These are phyloP conservation scores for Candida caryicola DNA, from an alignment of 805 yeast species.

Conservation along the genomic window DNA sequence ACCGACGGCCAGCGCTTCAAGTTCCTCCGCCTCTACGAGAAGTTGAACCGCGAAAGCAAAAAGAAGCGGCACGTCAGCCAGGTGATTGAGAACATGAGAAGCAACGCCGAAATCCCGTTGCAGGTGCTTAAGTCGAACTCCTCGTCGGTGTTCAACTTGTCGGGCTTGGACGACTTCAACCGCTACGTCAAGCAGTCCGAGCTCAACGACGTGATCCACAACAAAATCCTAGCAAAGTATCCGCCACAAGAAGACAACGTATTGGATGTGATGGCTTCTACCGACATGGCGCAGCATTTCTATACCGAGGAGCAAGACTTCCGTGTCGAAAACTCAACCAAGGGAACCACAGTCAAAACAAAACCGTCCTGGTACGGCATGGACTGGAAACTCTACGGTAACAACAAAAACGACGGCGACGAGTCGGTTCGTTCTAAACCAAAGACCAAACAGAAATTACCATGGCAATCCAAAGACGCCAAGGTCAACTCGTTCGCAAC, in stretches of 20 bases:
- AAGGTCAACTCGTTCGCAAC: constrained; percentile 1
- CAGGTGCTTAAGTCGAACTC: constrained; percentile 8
- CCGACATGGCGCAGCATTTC: constrained; percentile 27
- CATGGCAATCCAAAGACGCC: constrained; percentile 1
- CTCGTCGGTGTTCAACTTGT: constrained; percentile 27
- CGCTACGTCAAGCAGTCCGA: constrained; percentile 33
- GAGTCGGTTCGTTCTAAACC: constrained; percentile 3
- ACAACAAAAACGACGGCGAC: background rate
- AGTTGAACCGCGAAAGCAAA: constrained; percentile 10
- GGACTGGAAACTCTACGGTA: constrained; percentile 4
- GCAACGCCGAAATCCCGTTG: constrained; percentile 10
- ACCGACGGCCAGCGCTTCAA: constrained; percentile 21
- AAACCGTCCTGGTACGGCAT: constrained; percentile 14
- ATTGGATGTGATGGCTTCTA: constrained; percentile 23
- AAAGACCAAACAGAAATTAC: constrained; percentile 1
- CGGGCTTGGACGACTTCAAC: constrained; percentile 34
- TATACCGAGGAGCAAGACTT: constrained; percentile 18
- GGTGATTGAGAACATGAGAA: constrained; percentile 8
- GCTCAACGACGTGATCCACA: constrained; percentile 30
- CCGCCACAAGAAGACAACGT: constrained; percentile 18
- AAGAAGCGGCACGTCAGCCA: constrained; percentile 4
- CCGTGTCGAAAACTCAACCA: constrained; percentile 6
- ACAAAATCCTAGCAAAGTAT: constrained; percentile 12
- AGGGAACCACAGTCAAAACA: constrained; percentile 5
- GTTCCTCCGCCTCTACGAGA: constrained; percentile 25